Conservation (phyloP, 768 basidiomycete species). For the Suillus weaverae region DNA sequence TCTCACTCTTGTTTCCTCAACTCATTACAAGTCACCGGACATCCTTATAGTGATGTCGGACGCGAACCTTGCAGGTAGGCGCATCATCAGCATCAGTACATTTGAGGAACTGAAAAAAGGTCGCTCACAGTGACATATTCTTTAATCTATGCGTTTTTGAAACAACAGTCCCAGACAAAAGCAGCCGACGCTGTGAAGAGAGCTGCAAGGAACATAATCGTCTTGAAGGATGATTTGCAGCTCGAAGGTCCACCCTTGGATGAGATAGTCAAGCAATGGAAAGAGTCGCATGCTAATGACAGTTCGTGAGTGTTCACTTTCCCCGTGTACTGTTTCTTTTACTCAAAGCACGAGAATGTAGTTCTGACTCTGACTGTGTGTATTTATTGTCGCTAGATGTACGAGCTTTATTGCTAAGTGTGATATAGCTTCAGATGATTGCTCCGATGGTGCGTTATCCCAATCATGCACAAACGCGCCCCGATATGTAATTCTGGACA, state of each 20-base stretch:
- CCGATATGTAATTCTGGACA: slow-evolving; percentile 7
- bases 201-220: slow-evolving; percentile 61
- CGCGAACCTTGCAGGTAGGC: slow-evolving; percentile 53
- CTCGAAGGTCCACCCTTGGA: slow-evolving; percentile 57
- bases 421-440: slow-evolving; percentile 25
- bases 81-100: neutral
- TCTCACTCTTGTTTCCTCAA: neutral
- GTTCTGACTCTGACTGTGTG: slow-evolving; percentile 25
- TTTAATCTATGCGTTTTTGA: slow-evolving; percentile 73
- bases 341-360: slow-evolving; percentile 12
- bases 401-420: slow-evolving; percentile 9
- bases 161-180: slow-evolving; percentile 62
- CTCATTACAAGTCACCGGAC: neutral
- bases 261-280: slow-evolving; percentile 69
- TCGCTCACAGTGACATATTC: slow-evolving; percentile 63
- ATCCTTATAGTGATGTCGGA: slow-evolving; percentile 37
- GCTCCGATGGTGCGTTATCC: slow-evolving; percentile 26
- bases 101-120: neutral
- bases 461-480: neutral
- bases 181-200: slow-evolving; percentile 75
- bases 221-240: slow-evolving; percentile 55
- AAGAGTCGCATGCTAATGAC: slow-evolving; percentile 31
- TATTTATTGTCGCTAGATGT: slow-evolving; percentile 6
- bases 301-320: slow-evolving; percentile 24
- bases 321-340: slow-evolving; percentile 4